phyloP scores from a whole-genome alignment of 345 rosid species.

The Linum usitatissimum region DNA sequence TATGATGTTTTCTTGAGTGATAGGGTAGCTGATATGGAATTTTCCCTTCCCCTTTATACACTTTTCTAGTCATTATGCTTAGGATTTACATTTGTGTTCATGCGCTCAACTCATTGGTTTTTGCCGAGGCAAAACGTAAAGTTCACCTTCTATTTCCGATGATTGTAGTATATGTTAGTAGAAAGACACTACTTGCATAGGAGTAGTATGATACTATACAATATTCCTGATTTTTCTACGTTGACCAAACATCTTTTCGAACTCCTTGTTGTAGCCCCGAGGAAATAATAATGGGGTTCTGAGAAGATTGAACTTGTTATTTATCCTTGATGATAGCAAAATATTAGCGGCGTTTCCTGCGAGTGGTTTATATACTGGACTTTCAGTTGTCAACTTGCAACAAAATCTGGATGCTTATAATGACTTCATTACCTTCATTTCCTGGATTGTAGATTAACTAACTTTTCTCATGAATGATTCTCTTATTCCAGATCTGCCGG shows the following conservation, averaged over 20 bases:
- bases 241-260: background rate
- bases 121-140: background rate
- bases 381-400: too few relatives aligned
- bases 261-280: background rate
- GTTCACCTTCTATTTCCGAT: too few relatives aligned
- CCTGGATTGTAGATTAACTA: constrained; percentile 1
- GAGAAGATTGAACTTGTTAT: background rate
- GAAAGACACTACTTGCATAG: too few relatives aligned
- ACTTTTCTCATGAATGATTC: constrained; percentile 18
- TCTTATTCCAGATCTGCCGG: constrained; percentile 62
- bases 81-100: background rate
- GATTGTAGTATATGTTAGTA: too few relatives aligned
- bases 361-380: background rate
- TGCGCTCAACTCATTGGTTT: background rate
- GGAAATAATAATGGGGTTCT: background rate
- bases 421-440: constrained; percentile 6
- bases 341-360: background rate
- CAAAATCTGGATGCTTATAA: constrained; percentile 3
- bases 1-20: constrained; percentile 1
- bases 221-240: background rate
- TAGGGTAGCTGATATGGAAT: background rate
- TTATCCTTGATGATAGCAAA: background rate
- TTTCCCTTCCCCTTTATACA: background rate
- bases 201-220: too few relatives aligned
- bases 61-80: background rate